These are phyloP conservation scores for Moniliophthora roreri DNA, from an alignment of 1,284 basidiomycete species.

Conservation along the genomic window DNA sequence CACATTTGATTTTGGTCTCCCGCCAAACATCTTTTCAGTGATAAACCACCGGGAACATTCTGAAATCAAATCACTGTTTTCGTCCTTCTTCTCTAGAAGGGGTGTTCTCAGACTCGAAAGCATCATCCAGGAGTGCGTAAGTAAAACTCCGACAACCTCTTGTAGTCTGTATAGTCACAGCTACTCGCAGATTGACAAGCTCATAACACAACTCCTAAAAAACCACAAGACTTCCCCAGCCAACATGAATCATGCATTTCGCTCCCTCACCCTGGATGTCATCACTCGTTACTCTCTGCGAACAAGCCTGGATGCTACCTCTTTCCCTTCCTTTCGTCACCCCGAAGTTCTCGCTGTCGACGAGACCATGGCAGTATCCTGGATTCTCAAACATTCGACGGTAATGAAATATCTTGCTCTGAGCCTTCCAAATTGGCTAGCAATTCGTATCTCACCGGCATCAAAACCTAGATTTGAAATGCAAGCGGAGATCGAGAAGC, in stretches of 20 bases:
- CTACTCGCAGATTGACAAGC: slow-evolving; percentile 21
- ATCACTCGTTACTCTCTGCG: slow-evolving; percentile 26
- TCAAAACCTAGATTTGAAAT: no score
- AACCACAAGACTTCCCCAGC: slow-evolving; percentile 11
- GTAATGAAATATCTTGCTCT: no score
- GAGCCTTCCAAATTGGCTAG: no score
- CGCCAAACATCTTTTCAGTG: neutral
- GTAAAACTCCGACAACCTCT: neutral
- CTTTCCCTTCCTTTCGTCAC: neutral
- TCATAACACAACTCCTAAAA: slow-evolving; percentile 17
- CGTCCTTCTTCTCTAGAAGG: slow-evolving; percentile 4
- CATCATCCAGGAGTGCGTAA: slow-evolving; percentile 1
- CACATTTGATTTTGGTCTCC: neutral
- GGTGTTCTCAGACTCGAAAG: neutral
- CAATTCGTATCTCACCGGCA: no score
- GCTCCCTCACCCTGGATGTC: slow-evolving; percentile 23
- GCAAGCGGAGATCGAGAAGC: no score
- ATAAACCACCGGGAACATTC: neutral
- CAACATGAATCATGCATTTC: slow-evolving; percentile 19
- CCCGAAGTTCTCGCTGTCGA: no score
- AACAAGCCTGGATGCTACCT: neutral
- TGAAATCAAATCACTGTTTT: neutral
- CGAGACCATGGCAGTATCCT: no score
- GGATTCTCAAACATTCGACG: no score
- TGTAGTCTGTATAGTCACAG: slow-evolving; percentile 3